A percentile compares a stretch with the other conserved stretches of the same genome.
phyloP scores from a whole-genome alignment of 768 basidiomycete species.

The Collybiopsis luxurians region DNA sequence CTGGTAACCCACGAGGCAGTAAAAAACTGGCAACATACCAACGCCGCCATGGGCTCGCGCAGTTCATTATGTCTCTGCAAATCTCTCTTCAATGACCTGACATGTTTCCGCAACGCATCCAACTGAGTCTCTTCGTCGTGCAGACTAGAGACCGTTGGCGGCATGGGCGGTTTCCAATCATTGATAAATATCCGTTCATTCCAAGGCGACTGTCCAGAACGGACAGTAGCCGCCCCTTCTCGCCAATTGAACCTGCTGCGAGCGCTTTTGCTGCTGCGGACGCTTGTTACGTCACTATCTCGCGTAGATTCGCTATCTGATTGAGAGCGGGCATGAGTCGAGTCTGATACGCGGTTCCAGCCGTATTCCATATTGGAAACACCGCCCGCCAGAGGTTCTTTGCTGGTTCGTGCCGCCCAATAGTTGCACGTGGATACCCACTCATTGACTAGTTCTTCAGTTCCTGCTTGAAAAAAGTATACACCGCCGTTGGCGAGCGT shows the following conservation, averaged over 20 bases:
- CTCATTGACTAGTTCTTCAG: conserved; percentile 97
- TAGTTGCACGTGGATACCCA: conserved; percentile 99
- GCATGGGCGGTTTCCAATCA: conserved; percentile 93
- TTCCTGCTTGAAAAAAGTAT: conserved; percentile 99
- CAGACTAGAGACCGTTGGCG: conserved; percentile 76
- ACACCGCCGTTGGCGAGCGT: conserved; percentile 85
- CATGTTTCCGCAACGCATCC: conserved; percentile 85
- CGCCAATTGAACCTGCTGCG: conserved; percentile 74
- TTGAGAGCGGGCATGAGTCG: conserved; percentile 47
- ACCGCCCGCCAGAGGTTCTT: conserved; percentile 92
- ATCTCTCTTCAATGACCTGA: conserved; percentile 70
- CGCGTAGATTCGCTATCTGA: conserved; percentile 56
- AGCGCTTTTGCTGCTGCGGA: conserved; percentile 72
- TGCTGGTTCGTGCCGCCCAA: conserved; percentile 94
- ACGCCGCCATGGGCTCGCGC: conserved; percentile 73
- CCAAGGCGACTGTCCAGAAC: conserved; percentile 70
- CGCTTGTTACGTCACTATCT: conserved; percentile 57
- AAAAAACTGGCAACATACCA: conserved; percentile 45
- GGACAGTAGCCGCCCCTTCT: conserved; percentile 63
- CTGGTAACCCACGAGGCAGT: background rate
- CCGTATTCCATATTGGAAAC: conserved; percentile 99
- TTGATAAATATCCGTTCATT: conserved; percentile 75
- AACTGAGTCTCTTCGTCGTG: conserved; percentile 94
- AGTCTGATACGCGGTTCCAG: conserved; percentile 77
- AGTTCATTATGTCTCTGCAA: conserved; percentile 81